phyloP scores from a whole-genome alignment of 2,329 filamentous ascomycete genomes.

The Clonostachys sp. region DNA sequence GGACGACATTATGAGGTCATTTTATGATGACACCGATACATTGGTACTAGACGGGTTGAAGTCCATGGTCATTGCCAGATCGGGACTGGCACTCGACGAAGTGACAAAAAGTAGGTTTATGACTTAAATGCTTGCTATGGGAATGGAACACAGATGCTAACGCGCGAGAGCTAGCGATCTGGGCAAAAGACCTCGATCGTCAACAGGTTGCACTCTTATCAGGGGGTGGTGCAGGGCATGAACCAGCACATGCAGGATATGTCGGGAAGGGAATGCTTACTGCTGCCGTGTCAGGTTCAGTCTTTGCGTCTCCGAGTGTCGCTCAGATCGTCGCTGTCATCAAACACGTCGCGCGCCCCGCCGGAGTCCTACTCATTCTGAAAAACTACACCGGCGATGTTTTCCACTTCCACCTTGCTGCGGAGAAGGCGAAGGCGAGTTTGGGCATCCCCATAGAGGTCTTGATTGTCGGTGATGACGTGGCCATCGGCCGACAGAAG shows the following conservation, averaged over 20 bases:
- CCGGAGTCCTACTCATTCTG: background rate
- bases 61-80: no score
- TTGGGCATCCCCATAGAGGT: background rate
- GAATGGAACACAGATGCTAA: no score
- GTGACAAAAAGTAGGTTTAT: no score
- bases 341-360: background rate
- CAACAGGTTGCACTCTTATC: background rate
- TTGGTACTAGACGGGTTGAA: no score
- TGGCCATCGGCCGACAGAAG: conserved; percentile 48
- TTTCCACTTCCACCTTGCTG: background rate
- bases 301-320: conserved; percentile 61
- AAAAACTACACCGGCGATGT: background rate
- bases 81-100: no score
- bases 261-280: conserved; percentile 60
- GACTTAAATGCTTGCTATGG: no score
- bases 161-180: no score
- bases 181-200: no score
- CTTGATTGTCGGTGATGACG: background rate
- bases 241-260: conserved; percentile 59
- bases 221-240: conserved; percentile 53
- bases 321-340: conserved; percentile 42
- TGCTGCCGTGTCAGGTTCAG: conserved; percentile 60
- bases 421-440: background rate
- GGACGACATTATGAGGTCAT: no score
- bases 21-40: no score